phyloP scores from a whole-genome alignment of 2,329 filamentous ascomycete species.

The Xylaria multiplex region DNA sequence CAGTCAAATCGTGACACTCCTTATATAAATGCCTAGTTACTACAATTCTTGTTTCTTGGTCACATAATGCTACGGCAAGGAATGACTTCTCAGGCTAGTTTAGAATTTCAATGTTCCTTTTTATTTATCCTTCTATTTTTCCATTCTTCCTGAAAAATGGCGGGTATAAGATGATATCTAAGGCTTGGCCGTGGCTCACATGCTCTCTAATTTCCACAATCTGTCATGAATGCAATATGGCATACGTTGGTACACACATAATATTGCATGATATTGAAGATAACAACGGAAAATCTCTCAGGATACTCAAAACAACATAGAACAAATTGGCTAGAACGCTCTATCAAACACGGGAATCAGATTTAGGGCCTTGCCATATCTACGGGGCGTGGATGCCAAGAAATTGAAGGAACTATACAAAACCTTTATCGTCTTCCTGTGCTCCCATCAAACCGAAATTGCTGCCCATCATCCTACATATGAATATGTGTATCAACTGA shows the following conservation, averaged over 20 bases:
- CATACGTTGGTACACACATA: too few species aligned
- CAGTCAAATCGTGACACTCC: too few species aligned
- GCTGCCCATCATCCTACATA: not conserved
- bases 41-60: not conserved
- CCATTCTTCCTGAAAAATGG: not conserved
- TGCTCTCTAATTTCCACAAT: not conserved
- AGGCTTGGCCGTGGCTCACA: not conserved
- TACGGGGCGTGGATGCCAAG: not conserved
- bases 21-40: not conserved
- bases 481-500: too few species aligned
- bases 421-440: not conserved
- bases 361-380: not conserved
- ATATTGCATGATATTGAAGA: not conserved
- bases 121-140: not conserved
- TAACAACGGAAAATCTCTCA: not conserved
- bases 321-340: not conserved
- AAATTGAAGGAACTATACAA: too few species aligned
- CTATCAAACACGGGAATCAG: not conserved
- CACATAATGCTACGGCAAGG: not conserved
- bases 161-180: not conserved
- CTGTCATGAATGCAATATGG: not conserved
- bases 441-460: not conserved
- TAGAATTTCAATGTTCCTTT: not conserved
- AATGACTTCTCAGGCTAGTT: not conserved
- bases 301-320: too few species aligned